These are phyloP conservation scores for Bathelium albidoporum DNA, from an alignment of 495 filamentous ascomycete genomes.

Conservation along the genomic window DNA sequence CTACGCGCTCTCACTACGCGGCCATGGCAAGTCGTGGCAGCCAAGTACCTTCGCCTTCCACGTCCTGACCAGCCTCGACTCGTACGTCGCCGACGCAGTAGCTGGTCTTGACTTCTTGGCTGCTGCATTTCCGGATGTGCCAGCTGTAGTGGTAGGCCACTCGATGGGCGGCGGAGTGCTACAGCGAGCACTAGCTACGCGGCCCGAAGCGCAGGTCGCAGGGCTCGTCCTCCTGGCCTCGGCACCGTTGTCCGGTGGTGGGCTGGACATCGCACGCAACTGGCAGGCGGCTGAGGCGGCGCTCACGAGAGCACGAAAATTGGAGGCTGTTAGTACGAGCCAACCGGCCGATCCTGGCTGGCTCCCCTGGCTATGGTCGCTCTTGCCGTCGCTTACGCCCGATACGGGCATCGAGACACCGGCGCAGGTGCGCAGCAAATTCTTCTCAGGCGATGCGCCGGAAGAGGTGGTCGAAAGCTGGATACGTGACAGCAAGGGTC, in stretches of 20 bases:
- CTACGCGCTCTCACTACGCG: not conserved
- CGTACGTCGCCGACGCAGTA: not conserved
- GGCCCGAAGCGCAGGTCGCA: not conserved
- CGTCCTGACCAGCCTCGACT: not conserved
- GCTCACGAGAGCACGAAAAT: not conserved
- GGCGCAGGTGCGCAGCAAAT: not conserved
- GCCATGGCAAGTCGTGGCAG: not conserved
- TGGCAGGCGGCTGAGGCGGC: not conserved
- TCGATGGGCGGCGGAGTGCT: not conserved
- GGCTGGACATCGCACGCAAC: not conserved
- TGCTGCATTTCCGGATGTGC: not conserved
- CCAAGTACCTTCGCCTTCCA: not conserved
- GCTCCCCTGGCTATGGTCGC: not conserved
- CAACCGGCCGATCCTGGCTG: not conserved
- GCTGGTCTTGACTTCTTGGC: not conserved
- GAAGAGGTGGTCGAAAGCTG: not conserved
- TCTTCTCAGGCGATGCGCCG: not conserved
- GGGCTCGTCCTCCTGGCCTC: not conserved
- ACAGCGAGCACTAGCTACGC: not conserved
- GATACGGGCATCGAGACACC: not conserved
- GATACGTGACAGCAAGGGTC: not conserved
- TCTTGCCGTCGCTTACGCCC: not conserved
- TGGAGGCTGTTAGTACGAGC: not conserved
- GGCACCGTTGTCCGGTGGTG: not conserved
- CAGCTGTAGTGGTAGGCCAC: not conserved